Percentiles rank a stretch among this genome's conserved stretches.
Evolutionary conservation across 2,329 filamentous ascomycete species (phyloP).

Genomic region (Penicillium vulpinum): DNA sequence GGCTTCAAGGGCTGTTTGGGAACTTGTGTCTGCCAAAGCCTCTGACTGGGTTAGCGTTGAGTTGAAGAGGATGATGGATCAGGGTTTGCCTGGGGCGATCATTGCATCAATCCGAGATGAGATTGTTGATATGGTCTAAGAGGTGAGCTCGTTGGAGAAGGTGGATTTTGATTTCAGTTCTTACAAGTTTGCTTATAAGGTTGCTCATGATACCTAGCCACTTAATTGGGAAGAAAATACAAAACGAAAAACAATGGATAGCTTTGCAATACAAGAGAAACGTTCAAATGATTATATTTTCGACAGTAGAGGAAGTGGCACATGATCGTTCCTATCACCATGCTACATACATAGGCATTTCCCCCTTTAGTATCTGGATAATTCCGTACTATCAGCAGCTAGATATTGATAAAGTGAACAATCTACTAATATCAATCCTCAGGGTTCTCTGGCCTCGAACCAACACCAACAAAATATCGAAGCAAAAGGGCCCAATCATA

Average conservation of each 20-base stretch:
- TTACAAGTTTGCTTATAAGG: not conserved
- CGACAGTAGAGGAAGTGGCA: not conserved
- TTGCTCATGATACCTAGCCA: not conserved
- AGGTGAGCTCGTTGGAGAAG: not conserved
- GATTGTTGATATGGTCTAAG: not conserved
- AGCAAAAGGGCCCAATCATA: too few species aligned
- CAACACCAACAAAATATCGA: too few species aligned
- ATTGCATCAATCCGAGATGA: not conserved
- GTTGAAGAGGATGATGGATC: not conserved
- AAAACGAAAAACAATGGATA: not conserved
- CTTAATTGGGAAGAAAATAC: not conserved
- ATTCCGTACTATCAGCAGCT: too few species aligned
- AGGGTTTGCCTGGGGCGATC: not conserved
- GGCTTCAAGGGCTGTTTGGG: constrained; percentile 11
- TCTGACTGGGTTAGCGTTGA: constrained; percentile 10
- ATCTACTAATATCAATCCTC: too few species aligned
- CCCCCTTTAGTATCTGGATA: too few species aligned
- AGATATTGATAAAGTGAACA: too few species aligned
- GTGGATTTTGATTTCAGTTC: not conserved
- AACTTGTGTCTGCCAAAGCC: constrained; percentile 20
- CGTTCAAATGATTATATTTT: not conserved
- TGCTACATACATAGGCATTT: too few species aligned
- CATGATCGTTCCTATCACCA: too few species aligned
- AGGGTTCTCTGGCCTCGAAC: too few species aligned
- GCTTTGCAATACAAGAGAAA: not conserved